Evolutionary conservation across 2,329 filamentous ascomycete species (phyloP).

Genomic region (Grosmannia serpens): DNA sequence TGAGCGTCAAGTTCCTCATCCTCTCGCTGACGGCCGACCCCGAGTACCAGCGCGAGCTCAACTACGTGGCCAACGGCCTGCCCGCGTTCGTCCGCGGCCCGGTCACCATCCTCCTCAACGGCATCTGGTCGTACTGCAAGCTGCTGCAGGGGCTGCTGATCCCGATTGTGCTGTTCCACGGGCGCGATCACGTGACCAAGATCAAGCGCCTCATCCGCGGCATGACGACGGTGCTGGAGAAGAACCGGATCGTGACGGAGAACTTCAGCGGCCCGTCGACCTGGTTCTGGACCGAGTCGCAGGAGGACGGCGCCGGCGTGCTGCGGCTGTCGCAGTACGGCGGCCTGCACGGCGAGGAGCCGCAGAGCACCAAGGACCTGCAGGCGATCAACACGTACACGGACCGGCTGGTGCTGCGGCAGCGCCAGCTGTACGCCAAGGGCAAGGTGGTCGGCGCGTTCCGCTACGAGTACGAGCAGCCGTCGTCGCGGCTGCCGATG

Average conservation of each 20-base stretch:
- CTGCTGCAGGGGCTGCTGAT: constrained; percentile 8
- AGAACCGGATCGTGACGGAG: constrained; percentile 9
- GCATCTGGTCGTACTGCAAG: constrained; percentile 10
- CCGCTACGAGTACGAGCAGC: constrained; percentile 20
- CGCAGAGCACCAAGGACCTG: constrained; percentile 26
- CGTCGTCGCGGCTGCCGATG: constrained; percentile 25
- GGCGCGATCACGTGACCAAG: constrained; percentile 28
- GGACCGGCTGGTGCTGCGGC: constrained; percentile 29
- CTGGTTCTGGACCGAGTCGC: constrained; percentile 7
- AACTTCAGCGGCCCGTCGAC: constrained; percentile 9
- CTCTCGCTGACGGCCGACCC: constrained; percentile 30
- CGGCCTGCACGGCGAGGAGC: constrained; percentile 27
- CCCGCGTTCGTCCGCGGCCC: constrained; percentile 12
- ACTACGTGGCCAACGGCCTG: constrained; percentile 16
- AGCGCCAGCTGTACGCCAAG: constrained; percentile 16
- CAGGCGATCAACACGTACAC: constrained; percentile 35
- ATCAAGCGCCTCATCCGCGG: constrained; percentile 18
- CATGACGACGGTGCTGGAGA: constrained; percentile 9
- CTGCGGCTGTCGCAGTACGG: constrained; percentile 11
- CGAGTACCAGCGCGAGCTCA: constrained; percentile 30
- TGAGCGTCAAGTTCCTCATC: constrained; percentile 25
- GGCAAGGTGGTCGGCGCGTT: not conserved
- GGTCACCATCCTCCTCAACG: constrained; percentile 24
- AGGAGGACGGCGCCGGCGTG: constrained; percentile 2
- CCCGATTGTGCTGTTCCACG: constrained; percentile 16